Conservation (phyloP, 2,329 filamentous ascomycete genomes). For the Phialophora expanda region DNA sequence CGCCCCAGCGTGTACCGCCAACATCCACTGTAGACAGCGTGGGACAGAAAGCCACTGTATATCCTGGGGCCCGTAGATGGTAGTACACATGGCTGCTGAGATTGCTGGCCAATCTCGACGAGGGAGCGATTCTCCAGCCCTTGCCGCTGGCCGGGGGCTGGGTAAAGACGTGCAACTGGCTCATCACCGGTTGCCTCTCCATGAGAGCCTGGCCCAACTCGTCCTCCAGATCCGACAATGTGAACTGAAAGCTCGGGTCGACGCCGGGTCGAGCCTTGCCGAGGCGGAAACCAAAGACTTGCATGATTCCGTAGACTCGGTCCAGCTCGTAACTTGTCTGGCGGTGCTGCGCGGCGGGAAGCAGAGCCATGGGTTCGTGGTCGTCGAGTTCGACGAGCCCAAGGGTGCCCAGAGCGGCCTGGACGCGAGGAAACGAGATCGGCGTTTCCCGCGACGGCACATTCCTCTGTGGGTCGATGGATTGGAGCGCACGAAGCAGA, state of each 20-base stretch:
- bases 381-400: neutral
- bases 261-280: neutral
- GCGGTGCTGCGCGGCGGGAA: neutral
- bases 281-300: neutral
- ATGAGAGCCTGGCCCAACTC: neutral
- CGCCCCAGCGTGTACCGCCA: neutral
- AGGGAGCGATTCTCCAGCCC: neutral
- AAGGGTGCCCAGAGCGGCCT: neutral
- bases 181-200: neutral
- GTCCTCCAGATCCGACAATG: neutral
- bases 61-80: neutral
- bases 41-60: neutral
- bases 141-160: neutral
- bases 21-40: neutral
- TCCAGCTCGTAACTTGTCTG: neutral
- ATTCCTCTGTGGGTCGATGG: neutral
- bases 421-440: neutral
- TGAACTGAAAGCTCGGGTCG: neutral
- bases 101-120: neutral
- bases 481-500: neutral
- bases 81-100: neutral
- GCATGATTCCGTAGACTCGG: conserved; percentile 3
- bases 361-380: neutral
- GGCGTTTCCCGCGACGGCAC: neutral
- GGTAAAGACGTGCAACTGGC: conserved; percentile 4